Percentiles rank a stretch among this genome's conserved stretches.
Evolutionary conservation across 2,329 filamentous ascomycete genomes (phyloP).

Genomic region (Talaromyces sp.): DNA sequence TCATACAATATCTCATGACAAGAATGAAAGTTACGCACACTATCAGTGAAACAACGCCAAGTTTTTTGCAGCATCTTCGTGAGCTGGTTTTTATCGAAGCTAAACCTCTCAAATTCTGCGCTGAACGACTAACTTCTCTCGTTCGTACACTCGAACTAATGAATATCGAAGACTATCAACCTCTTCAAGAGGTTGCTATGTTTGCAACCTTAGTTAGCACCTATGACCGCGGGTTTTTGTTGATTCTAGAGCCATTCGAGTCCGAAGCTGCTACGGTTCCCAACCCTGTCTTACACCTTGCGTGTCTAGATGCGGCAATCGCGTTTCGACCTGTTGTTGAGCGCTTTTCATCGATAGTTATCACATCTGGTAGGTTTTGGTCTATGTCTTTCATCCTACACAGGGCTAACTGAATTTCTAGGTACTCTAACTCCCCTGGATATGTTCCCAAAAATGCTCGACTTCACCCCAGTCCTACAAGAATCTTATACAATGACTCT

Average conservation of each 20-base stretch:
- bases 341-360: constrained; percentile 94
- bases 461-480: constrained; percentile 86
- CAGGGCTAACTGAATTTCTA: background rate
- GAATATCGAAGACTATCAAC: constrained; percentile 96
- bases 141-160: constrained; percentile 92
- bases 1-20: constrained; percentile 96
- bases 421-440: constrained; percentile 95
- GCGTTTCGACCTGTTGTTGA: constrained; percentile 98
- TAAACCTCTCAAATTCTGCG: constrained; percentile 88
- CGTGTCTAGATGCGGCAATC: constrained; percentile 93
- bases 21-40: constrained; percentile 98
- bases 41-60: constrained; percentile 93
- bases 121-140: constrained; percentile 87
- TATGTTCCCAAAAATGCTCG: constrained; percentile 99
- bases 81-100: constrained; percentile 97
- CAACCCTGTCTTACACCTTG: constrained; percentile 95
- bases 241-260: constrained; percentile 96
- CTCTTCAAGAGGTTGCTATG: constrained; percentile 92
- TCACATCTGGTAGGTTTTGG: constrained; percentile 61
- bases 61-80: constrained; percentile 86
- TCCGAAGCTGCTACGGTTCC: constrained; percentile 92
- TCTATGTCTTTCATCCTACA: background rate
- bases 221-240: constrained; percentile 91
- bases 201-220: constrained; percentile 95
- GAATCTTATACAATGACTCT: constrained; percentile 98